Evolutionary conservation across 2,329 filamentous ascomycete species (phyloP).

Genomic region (Hypomyces rosellus): DNA sequence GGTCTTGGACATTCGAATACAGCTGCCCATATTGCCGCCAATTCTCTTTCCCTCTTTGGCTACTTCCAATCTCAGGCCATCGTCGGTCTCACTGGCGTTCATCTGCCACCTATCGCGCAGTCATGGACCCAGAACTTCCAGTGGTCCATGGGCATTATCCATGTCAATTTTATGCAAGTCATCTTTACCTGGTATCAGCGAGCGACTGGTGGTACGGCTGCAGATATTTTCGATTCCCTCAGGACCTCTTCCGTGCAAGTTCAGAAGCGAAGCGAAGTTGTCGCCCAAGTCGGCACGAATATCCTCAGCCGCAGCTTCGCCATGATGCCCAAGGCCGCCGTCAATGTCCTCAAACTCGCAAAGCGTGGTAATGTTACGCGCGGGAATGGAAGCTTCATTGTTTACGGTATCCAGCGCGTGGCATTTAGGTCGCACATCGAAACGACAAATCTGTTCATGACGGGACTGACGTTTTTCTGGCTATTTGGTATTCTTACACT

Average conservation of each 20-base stretch:
- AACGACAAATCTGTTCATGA: conserved; percentile 86
- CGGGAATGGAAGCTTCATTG: conserved; percentile 48
- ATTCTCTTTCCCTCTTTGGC: conserved; percentile 81
- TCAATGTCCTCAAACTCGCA: conserved; percentile 33
- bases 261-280: conserved; percentile 50
- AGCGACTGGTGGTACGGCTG: conserved; percentile 77
- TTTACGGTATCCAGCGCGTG: conserved; percentile 81
- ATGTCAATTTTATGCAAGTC: conserved; percentile 71
- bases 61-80: conserved; percentile 94
- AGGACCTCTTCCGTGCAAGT: conserved; percentile 74
- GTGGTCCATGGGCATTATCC: conserved; percentile 95
- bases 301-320: conserved; percentile 48
- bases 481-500: conserved; percentile 72
- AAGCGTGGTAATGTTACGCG: conserved; percentile 49
- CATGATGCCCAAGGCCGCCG: conserved; percentile 39
- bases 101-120: conserved; percentile 76
- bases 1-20: conserved; percentile 91
- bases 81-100: conserved; percentile 73
- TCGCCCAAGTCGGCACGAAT: conserved; percentile 31
- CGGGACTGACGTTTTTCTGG: conserved; percentile 80
- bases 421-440: conserved; percentile 81
- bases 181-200: conserved; percentile 95
- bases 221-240: conserved; percentile 69
- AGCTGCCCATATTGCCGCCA: conserved; percentile 85
- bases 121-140: conserved; percentile 96